phyloP scores from a whole-genome alignment of 2,329 filamentous ascomycete genomes.

The Fusarium veterinarium region DNA sequence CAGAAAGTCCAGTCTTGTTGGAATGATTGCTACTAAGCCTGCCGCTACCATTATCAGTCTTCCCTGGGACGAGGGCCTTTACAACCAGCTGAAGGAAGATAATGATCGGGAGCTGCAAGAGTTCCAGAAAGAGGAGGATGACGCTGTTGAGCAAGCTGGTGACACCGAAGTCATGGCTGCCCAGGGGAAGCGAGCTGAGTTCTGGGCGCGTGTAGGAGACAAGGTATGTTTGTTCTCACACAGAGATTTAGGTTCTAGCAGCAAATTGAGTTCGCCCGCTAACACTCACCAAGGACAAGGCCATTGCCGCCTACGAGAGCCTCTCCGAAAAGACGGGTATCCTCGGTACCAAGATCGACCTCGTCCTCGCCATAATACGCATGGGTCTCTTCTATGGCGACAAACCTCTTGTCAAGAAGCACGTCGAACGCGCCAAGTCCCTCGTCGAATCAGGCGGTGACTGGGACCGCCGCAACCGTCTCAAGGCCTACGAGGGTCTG shows the following conservation, averaged over 20 bases:
- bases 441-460: conserved; percentile 96
- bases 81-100: conserved; percentile 79
- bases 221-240: conserved; percentile 72
- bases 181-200: conserved; percentile 93
- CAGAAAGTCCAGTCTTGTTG: conserved; percentile 76
- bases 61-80: conserved; percentile 91
- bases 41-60: conserved; percentile 74
- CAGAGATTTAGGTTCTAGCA: not conserved
- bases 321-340: conserved; percentile 98
- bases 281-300: conserved; percentile 77
- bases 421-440: conserved; percentile 87
- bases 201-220: conserved; percentile 94
- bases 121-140: conserved; percentile 88
- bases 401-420: conserved; percentile 91
- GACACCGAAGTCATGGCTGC: conserved; percentile 95
- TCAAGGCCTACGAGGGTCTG: conserved; percentile 98
- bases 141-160: conserved; percentile 94
- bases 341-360: conserved; percentile 95
- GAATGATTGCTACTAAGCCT: conserved; percentile 80
- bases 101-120: conserved; percentile 82
- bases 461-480: conserved; percentile 97
- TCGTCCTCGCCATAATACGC: conserved; percentile 95
- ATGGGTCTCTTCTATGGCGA: conserved; percentile 97
- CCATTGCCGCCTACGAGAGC: conserved; percentile 90
- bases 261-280: conserved; percentile 12